Percentiles rank a stretch among this genome's conserved stretches.
Conservation (phyloP, 2,329 filamentous ascomycete genomes). For the Bertia moriformis region DNA sequence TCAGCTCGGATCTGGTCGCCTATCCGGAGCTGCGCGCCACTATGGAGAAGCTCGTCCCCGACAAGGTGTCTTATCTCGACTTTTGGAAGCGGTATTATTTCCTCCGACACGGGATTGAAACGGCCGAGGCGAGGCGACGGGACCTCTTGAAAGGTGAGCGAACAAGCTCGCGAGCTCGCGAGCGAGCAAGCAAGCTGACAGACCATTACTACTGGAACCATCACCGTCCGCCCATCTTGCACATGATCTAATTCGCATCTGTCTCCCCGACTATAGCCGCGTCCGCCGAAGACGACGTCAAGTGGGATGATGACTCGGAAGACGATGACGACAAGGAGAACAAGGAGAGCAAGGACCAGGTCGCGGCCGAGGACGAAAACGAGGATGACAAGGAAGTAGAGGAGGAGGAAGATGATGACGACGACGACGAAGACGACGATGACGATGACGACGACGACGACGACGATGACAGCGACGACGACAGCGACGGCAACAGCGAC, state of each 20-base stretch:
- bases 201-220: too few relatives aligned
- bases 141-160: slow-evolving; percentile 77
- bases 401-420: slow-evolving; percentile 3
- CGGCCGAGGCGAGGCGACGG: slow-evolving; percentile 72
- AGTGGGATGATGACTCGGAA: slow-evolving; percentile 52
- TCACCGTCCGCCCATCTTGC: slow-evolving; percentile 8
- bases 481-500: slow-evolving; percentile 10
- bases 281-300: slow-evolving; percentile 56
- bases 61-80: slow-evolving; percentile 67
- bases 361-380: slow-evolving; percentile 20
- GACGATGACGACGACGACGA: slow-evolving; percentile 19
- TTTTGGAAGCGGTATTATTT: slow-evolving; percentile 98
- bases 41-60: slow-evolving; percentile 91
- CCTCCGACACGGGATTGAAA: slow-evolving; percentile 80
- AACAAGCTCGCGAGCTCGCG: too few relatives aligned
- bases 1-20: slow-evolving; percentile 67
- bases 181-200: too few relatives aligned
- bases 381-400: too few relatives aligned
- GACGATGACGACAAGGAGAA: slow-evolving; percentile 51
- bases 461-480: slow-evolving; percentile 13
- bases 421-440: slow-evolving; percentile 15
- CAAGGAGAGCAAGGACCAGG: slow-evolving; percentile 24
- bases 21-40: slow-evolving; percentile 72
- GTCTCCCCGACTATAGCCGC: slow-evolving; percentile 39
- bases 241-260: slow-evolving; percentile 21